These are phyloP conservation scores for Helotiales sp. DNA, from an alignment of 2,329 filamentous ascomycete genomes.

Conservation along the genomic window DNA sequence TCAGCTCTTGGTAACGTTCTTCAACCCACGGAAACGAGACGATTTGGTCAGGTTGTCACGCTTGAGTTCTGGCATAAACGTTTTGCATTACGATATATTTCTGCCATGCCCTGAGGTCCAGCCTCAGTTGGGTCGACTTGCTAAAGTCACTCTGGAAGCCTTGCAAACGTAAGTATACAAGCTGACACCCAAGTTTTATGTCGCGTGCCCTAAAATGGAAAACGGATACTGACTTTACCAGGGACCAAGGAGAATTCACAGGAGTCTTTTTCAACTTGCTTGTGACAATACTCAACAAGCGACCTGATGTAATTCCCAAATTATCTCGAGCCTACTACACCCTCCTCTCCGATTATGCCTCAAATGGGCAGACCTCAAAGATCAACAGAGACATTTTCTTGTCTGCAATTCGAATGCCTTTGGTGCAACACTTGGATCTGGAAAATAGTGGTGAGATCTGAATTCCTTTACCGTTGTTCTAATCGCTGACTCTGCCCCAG, in stretches of 20 bases:
- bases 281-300: slow-evolving; percentile 30
- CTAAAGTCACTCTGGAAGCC: slow-evolving; percentile 34
- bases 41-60: slow-evolving; percentile 55
- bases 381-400: slow-evolving; percentile 29
- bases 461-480: neutral
- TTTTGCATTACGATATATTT: slow-evolving; percentile 46
- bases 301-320: slow-evolving; percentile 31
- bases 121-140: slow-evolving; percentile 33
- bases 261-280: slow-evolving; percentile 36
- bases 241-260: slow-evolving; percentile 29
- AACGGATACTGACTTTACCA: slow-evolving; percentile 26
- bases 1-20: slow-evolving; percentile 56
- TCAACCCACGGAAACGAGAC: slow-evolving; percentile 49
- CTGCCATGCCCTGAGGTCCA: slow-evolving; percentile 33
- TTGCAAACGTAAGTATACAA: slow-evolving; percentile 36
- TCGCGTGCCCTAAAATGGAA: neutral
- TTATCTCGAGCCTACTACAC: slow-evolving; percentile 40
- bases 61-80: slow-evolving; percentile 45
- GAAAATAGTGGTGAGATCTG: slow-evolving; percentile 25
- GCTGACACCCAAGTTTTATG: neutral
- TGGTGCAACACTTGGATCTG: slow-evolving; percentile 24
- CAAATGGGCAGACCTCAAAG: slow-evolving; percentile 10
- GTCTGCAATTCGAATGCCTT: slow-evolving; percentile 35
- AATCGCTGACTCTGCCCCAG: slow-evolving; percentile 25
- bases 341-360: slow-evolving; percentile 37